A percentile compares a stretch with the other conserved stretches of the same genome.
These are phyloP conservation scores for Podosphaera xanthii DNA, from an alignment of 2,329 filamentous ascomycete species.

Conservation along the genomic window DNA sequence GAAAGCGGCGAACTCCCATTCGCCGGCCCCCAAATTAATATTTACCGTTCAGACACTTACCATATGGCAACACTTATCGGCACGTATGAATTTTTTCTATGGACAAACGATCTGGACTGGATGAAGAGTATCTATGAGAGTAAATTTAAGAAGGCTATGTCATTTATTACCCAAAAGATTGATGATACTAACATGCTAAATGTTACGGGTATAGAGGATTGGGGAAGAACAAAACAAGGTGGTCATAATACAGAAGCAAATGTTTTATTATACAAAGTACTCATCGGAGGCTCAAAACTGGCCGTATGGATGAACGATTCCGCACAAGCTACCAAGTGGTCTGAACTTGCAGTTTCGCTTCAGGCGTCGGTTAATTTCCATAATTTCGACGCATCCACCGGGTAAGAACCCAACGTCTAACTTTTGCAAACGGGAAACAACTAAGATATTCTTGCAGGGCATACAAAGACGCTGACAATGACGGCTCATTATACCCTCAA, in stretches of 20 bases:
- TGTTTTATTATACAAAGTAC: slow-evolving; percentile 21
- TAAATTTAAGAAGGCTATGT: slow-evolving; percentile 25
- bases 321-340: slow-evolving; percentile 5
- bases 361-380: slow-evolving; percentile 8
- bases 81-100: slow-evolving; percentile 33
- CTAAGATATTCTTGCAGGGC: slow-evolving; percentile 5
- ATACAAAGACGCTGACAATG: slow-evolving; percentile 20
- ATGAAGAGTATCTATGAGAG: slow-evolving; percentile 22
- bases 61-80: slow-evolving; percentile 35
- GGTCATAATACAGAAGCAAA: slow-evolving; percentile 15
- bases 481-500: slow-evolving; percentile 32
- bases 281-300: slow-evolving; percentile 23
- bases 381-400: slow-evolving; percentile 8
- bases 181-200: slow-evolving; percentile 16
- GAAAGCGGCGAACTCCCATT: slow-evolving; percentile 24
- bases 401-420: slow-evolving; percentile 5
- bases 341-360: slow-evolving; percentile 5
- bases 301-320: slow-evolving; percentile 19
- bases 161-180: slow-evolving; percentile 21
- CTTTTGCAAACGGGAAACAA: slow-evolving; percentile 3
- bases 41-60: slow-evolving; percentile 25
- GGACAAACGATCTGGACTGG: slow-evolving; percentile 27
- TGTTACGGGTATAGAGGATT: slow-evolving; percentile 13
- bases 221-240: slow-evolving; percentile 12
- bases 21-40: slow-evolving; percentile 22